Evolutionary conservation across 2,329 filamentous ascomycete genomes (phyloP).

Genomic region (Teratosphaeria zuluensis): DNA sequence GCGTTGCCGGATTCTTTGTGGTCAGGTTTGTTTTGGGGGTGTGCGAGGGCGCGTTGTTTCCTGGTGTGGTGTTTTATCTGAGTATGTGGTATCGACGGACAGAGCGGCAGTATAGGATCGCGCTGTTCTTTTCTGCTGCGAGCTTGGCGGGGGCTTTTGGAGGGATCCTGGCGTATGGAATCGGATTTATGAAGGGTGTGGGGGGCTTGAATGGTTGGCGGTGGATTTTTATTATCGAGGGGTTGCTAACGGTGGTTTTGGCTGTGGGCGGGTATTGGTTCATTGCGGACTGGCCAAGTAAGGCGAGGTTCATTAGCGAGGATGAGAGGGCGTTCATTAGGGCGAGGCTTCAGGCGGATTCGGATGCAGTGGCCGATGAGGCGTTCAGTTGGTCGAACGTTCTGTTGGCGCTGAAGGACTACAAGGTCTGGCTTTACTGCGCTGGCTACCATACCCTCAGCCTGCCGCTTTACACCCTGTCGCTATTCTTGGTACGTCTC

Average conservation of each 20-base stretch:
- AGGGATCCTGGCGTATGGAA: slow-evolving; percentile 40
- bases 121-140: slow-evolving; percentile 45
- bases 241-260: slow-evolving; percentile 27
- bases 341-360: slow-evolving; percentile 55
- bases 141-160: slow-evolving; percentile 46
- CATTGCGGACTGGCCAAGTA: slow-evolving; percentile 36
- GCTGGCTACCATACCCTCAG: slow-evolving; percentile 64
- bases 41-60: slow-evolving; percentile 46
- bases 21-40: slow-evolving; percentile 32
- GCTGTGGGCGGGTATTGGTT: neutral
- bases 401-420: slow-evolving; percentile 51
- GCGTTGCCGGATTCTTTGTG: slow-evolving; percentile 25
- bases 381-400: slow-evolving; percentile 61
- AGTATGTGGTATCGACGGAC: slow-evolving; percentile 66
- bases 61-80: slow-evolving; percentile 55
- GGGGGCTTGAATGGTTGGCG: slow-evolving; percentile 46
- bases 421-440: slow-evolving; percentile 64
- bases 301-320: slow-evolving; percentile 38
- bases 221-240: slow-evolving; percentile 45
- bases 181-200: slow-evolving; percentile 37
- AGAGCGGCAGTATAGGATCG: slow-evolving; percentile 58
- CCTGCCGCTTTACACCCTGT: slow-evolving; percentile 42
- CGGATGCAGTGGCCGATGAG: slow-evolving; percentile 60
- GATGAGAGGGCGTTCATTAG: slow-evolving; percentile 53
- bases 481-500: slow-evolving; percentile 36